Conservation (phyloP, 2,329 filamentous ascomycete species). For the Penicillium psychrosexuale region DNA sequence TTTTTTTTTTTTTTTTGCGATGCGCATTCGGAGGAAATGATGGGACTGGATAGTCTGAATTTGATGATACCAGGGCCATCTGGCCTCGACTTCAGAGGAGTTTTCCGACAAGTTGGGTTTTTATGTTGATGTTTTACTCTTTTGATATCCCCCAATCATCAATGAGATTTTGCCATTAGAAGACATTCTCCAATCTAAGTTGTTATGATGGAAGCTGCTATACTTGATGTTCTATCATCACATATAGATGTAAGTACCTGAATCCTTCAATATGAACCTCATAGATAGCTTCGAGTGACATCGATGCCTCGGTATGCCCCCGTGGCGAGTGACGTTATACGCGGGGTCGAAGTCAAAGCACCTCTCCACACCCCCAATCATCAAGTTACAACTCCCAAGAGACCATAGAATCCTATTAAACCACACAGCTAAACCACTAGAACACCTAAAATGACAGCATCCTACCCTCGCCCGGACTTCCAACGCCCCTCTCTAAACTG, state of each 20-base stretch:
- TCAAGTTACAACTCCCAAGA: background rate
- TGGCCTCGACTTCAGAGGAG: constrained; percentile 4
- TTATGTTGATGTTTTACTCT: constrained; percentile 19
- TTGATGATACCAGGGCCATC: background rate
- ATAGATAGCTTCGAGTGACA: background rate
- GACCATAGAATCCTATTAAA: background rate
- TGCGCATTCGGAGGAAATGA: constrained; percentile 7
- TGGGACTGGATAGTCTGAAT: constrained; percentile 6
- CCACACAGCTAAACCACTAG: background rate
- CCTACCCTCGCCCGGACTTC: constrained; percentile 66
- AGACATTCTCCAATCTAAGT: constrained; percentile 3
- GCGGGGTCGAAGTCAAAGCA: constrained; percentile 10
- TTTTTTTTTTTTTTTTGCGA: background rate
- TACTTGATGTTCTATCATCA: background rate
- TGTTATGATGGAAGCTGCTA: background rate
- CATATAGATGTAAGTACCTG: background rate
- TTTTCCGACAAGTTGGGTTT: constrained; percentile 4
- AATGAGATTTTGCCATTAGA: constrained; percentile 25
- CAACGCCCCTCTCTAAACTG: constrained; percentile 55
- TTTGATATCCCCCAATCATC: constrained; percentile 26
- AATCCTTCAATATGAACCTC: background rate
- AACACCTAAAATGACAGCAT: constrained; percentile 6
- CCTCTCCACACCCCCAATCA: background rate
- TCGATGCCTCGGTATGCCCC: background rate
- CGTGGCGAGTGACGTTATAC: constrained; percentile 9